Conservation (phyloP, 208 protist species). For the Acanthamoeba lenticulata region DNA sequence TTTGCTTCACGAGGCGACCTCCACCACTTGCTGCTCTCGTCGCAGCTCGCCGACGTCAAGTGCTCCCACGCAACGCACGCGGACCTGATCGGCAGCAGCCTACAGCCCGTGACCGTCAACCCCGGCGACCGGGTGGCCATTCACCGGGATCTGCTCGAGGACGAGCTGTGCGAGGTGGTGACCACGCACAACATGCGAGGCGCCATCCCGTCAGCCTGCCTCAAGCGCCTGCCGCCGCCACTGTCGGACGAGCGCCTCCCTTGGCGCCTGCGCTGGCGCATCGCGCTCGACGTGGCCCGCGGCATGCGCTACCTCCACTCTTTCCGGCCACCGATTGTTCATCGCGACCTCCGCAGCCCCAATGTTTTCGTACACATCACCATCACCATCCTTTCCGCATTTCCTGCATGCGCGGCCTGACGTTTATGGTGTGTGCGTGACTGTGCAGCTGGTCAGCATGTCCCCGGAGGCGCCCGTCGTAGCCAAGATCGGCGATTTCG, state of each 20-base stretch:
- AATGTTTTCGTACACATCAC: constrained; percentile 68
- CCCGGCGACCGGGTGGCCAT: neutral
- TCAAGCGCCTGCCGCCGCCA: neutral
- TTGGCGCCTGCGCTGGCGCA: constrained; percentile 15
- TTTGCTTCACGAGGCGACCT: constrained; percentile 70
- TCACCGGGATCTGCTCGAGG: neutral
- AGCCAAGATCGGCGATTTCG: constrained; percentile 78
- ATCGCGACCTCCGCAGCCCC: constrained; percentile 73
- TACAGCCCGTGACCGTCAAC: neutral
- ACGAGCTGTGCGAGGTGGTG: neutral
- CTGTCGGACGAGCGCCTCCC: neutral
- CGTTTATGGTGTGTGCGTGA: neutral
- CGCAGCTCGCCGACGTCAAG: neutral
- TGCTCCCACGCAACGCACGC: neutral
- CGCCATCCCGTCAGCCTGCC: neutral
- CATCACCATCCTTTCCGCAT: neutral
- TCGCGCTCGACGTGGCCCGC: constrained; percentile 72
- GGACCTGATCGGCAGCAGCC: neutral
- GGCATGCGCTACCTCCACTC: constrained; percentile 69
- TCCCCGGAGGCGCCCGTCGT: neutral
- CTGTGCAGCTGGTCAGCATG: neutral
- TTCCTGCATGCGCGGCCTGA: neutral
- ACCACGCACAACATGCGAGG: neutral
- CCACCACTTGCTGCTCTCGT: constrained; percentile 11
- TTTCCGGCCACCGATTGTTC: constrained; percentile 68